Evolutionary conservation across 306 rosid species (phyloP).

Genomic region (Delonix regia): DNA sequence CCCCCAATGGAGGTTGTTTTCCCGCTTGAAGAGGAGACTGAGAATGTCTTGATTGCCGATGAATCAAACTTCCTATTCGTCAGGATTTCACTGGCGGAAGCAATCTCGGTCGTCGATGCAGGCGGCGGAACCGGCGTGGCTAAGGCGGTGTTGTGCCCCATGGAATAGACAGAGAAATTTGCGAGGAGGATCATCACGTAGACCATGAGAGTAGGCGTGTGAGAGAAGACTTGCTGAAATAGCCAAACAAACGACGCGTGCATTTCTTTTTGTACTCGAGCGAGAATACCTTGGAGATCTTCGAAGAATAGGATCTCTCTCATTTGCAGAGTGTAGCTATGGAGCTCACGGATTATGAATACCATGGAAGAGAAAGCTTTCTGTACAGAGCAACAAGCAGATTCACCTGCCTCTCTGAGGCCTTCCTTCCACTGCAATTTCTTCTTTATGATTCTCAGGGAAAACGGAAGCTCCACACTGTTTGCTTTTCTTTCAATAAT

Average conservation of each 20-base stretch:
- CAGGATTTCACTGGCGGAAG: slow-evolving; percentile 27
- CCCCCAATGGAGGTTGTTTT: slow-evolving; percentile 74
- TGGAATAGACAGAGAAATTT: slow-evolving; percentile 77
- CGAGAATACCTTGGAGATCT: slow-evolving; percentile 75
- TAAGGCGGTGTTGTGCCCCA: slow-evolving; percentile 70
- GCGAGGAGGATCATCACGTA: slow-evolving; percentile 89
- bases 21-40: slow-evolving; percentile 52
- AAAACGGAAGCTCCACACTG: slow-evolving; percentile 83
- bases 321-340: slow-evolving; percentile 75
- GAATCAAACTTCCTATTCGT: slow-evolving; percentile 53
- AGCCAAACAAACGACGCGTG: slow-evolving; percentile 96
- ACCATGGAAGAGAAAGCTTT: slow-evolving; percentile 92
- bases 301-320: slow-evolving; percentile 69
- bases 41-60: slow-evolving; percentile 54
- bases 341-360: slow-evolving; percentile 86
- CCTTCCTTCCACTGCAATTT: slow-evolving; percentile 77
- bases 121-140: slow-evolving; percentile 46
- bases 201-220: slow-evolving; percentile 88
- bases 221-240: slow-evolving; percentile 90
- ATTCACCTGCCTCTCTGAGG: slow-evolving; percentile 67
- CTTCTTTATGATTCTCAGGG: slow-evolving; percentile 78
- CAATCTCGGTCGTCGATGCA: slow-evolving; percentile 16
- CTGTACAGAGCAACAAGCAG: slow-evolving; percentile 72
- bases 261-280: slow-evolving; percentile 79
- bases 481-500: slow-evolving; percentile 81